Evolutionary conservation across 495 filamentous ascomycete genomes (phyloP).

Genomic region (Aspergillus mulundensis): DNA sequence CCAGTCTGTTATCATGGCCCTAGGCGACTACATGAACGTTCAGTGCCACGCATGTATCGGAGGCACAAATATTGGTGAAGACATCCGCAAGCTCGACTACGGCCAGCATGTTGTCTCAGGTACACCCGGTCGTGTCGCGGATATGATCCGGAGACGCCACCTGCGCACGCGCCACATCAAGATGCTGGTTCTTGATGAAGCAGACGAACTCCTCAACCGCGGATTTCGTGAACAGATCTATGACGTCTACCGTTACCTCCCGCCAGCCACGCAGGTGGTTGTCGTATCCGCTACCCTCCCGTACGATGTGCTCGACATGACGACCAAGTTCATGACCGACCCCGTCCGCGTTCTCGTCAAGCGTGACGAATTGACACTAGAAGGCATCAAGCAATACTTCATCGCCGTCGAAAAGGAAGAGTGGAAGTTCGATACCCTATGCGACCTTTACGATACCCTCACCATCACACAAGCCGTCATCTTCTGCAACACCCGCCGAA

Average conservation of each 20-base stretch:
- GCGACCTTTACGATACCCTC: conserved; percentile 97
- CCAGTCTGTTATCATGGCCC: conserved; percentile 93
- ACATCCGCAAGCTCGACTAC: conserved; percentile 94
- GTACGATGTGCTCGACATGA: conserved; percentile 98
- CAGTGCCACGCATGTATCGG: conserved; percentile 99
- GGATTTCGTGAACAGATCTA: conserved; percentile 99
- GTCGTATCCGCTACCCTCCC: conserved; percentile 96
- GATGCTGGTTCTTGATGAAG: conserved; percentile 98
- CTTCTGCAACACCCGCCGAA: conserved; percentile 99
- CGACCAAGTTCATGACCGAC: conserved; percentile 99
- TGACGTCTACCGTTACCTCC: conserved; percentile 96
- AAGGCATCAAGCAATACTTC: conserved; percentile 98
- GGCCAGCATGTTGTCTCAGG: conserved; percentile 96
- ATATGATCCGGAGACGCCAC: conserved; percentile 98
- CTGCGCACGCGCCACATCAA: conserved; percentile 94
- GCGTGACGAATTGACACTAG: conserved; percentile 96
- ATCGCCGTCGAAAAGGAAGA: conserved; percentile 99
- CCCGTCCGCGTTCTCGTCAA: conserved; percentile 99
- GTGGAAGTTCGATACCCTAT: conserved; percentile 99
- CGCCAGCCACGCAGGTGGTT: conserved; percentile 94
- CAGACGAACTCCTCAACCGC: conserved; percentile 86
- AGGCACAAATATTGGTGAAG: conserved; percentile 93
- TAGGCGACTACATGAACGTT: conserved; percentile 99
- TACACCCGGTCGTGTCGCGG: conserved; percentile 90
- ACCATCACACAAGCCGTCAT: conserved; percentile 99